Conservation (phyloP, 768 basidiomycete genomes). For the Tylopilus sp. region DNA sequence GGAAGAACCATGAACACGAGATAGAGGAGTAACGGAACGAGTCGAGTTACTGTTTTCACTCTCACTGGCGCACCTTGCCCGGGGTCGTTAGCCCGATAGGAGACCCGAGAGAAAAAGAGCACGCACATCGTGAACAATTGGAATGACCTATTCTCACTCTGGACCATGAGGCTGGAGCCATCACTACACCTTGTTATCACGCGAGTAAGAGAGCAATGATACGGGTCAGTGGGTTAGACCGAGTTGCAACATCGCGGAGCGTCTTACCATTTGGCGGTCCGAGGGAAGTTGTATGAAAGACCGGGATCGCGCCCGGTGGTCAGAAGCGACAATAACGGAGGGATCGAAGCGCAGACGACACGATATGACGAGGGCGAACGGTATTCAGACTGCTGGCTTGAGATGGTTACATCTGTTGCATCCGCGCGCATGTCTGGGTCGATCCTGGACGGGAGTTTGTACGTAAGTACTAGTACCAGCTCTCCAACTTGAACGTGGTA, state of each 20-base stretch:
- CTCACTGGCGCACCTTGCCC: too few relatives aligned
- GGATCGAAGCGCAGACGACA: slow-evolving; percentile 15
- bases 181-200: slow-evolving; percentile 65
- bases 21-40: too few relatives aligned
- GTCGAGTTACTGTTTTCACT: too few relatives aligned
- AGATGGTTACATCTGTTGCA: too few relatives aligned
- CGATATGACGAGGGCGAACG: slow-evolving; percentile 29
- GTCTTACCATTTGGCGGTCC: slow-evolving; percentile 56
- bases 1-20: too few relatives aligned
- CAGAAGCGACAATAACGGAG: slow-evolving; percentile 4
- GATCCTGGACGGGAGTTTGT: too few relatives aligned
- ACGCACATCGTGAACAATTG: slow-evolving; percentile 50
- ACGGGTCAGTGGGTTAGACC: too few relatives aligned
- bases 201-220: too few relatives aligned
- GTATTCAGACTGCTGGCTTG: not conserved
- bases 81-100: not conserved
- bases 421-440: too few relatives aligned
- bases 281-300: slow-evolving; percentile 45
- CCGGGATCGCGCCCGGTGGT: slow-evolving; percentile 22
- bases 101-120: not conserved
- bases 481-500: too few relatives aligned
- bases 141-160: slow-evolving; percentile 69
- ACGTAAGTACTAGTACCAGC: too few relatives aligned
- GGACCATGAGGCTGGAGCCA: slow-evolving; percentile 61
- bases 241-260: too few relatives aligned